A percentile compares a stretch with the other conserved stretches of the same genome.
Evolutionary conservation across 2,329 filamentous ascomycete genomes (phyloP).

Genomic region (Dactylellina leptospora): DNA sequence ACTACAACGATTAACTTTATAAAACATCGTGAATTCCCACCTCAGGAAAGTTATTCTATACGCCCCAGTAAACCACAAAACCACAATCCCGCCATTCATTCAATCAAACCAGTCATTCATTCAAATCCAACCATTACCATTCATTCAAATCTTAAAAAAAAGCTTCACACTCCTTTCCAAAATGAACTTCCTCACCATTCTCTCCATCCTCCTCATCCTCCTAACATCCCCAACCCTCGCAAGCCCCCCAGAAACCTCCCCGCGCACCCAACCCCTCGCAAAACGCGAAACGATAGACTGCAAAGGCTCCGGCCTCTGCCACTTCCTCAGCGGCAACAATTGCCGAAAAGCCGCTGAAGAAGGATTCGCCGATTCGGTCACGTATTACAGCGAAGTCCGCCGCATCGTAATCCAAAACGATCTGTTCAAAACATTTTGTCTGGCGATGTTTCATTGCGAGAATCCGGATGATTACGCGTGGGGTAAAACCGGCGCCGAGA

Average conservation of each 20-base stretch:
- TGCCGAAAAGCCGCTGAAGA: slow-evolving; percentile 14
- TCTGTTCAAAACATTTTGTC: slow-evolving; percentile 3
- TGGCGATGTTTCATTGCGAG: slow-evolving; percentile 15
- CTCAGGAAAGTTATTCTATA: no score
- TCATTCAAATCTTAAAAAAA: neutral
- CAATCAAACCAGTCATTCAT: neutral
- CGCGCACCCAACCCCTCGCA: neutral
- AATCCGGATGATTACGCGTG: slow-evolving; percentile 21
- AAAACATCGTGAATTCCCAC: no score
- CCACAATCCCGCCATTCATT: neutral
- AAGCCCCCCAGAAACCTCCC: no score
- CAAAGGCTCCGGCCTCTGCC: slow-evolving; percentile 23
- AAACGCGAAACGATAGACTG: slow-evolving; percentile 31
- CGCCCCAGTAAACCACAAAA: no score
- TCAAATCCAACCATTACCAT: no score
- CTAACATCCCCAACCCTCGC: no score
- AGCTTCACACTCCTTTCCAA: neutral
- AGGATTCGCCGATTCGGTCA: slow-evolving; percentile 9
- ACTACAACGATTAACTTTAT: no score
- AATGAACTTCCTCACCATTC: slow-evolving; percentile 5
- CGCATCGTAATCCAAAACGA: neutral
- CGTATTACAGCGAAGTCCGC: slow-evolving; percentile 18
- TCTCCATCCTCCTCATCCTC: neutral
- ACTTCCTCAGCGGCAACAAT: neutral
- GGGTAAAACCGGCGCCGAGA: neutral